Evolutionary conservation across 345 rosid genomes (phyloP), one percentile per base, ranked within the genome.

Genomic region (Ceriops zippeliana): DNA sequence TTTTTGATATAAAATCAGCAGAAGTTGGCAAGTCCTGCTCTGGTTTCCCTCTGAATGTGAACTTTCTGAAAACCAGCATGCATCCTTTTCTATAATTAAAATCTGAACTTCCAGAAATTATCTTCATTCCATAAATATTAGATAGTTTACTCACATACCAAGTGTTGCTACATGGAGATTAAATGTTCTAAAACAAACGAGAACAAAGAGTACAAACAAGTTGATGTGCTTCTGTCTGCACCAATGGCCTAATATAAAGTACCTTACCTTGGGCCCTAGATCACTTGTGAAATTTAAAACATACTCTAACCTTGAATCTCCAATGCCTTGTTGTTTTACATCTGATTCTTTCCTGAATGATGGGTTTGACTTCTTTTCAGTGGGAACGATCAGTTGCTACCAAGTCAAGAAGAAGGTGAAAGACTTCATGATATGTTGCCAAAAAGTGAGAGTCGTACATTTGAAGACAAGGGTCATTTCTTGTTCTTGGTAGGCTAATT

Each of bases 331-430:
- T 56, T 63, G 26, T 56, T 32, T 52, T 52, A 60, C 2, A 19
- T 70, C 60, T 63, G 59, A 59, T 66, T 72, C 47, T 59, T 35
- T 28, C 21, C 6, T 27, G 21, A 72, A 32, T 42, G 58, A 60
- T 47, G 32, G 21, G 34, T 8, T 26, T 31, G 65, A 52, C 2
- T 35, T 22, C 21, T 30, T 68, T 66, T 20, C 73, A 91, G 98
- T 73, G 95, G 90, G 77, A 86, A 66, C 72, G 98, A 93, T 85
- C 91, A 86, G 58, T 65, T 89, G 64, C 71, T 90, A 58, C 92
- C 96, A 16, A 87, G 93, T 77, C 60, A 61, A 76, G 86, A 66
- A 66, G 98, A 93, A 84, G 82, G 89, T 67, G 75, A 73, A 74
- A 84, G 87, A 68, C 87, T 90, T 64, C 73, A 72, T 22, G 66